These are phyloP conservation scores for Boletus fagicola DNA, from an alignment of 768 basidiomycete species.

Conservation along the genomic window DNA sequence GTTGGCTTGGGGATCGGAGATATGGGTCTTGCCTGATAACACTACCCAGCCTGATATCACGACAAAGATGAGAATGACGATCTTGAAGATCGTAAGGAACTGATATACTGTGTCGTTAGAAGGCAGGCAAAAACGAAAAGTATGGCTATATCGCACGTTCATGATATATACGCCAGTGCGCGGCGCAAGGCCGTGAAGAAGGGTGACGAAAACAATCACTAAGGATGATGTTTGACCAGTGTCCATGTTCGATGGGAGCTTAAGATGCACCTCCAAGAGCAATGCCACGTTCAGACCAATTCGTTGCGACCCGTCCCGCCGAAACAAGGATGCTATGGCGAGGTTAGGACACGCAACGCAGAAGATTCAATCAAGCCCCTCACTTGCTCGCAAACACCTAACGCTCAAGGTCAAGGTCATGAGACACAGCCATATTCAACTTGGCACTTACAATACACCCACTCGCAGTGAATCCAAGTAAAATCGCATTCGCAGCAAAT, in stretches of 20 bases:
- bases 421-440: too few relatives aligned
- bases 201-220: conserved; percentile 52
- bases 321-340: conserved; percentile 46
- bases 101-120: conserved; percentile 15
- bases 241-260: neutral
- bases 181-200: conserved; percentile 53
- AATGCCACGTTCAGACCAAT: conserved; percentile 60
- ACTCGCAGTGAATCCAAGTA: conserved; percentile 42
- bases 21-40: conserved; percentile 52
- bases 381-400: conserved; percentile 39
- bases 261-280: conserved; percentile 49
- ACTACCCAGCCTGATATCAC: conserved; percentile 61
- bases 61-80: conserved; percentile 51
- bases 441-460: conserved; percentile 45
- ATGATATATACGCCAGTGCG: conserved; percentile 49
- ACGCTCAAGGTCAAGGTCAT: too few relatives aligned
- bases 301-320: conserved; percentile 38
- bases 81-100: conserved; percentile 54
- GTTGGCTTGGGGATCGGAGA: conserved; percentile 56
- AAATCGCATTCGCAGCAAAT: conserved; percentile 48
- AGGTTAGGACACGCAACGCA: neutral
- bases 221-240: neutral
- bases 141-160: conserved; percentile 42
- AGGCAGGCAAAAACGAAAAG: too few relatives aligned
- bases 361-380: neutral